Evolutionary conservation across 2,329 filamentous ascomycete genomes (phyloP).

Genomic region (Hypoxylon sp.): DNA sequence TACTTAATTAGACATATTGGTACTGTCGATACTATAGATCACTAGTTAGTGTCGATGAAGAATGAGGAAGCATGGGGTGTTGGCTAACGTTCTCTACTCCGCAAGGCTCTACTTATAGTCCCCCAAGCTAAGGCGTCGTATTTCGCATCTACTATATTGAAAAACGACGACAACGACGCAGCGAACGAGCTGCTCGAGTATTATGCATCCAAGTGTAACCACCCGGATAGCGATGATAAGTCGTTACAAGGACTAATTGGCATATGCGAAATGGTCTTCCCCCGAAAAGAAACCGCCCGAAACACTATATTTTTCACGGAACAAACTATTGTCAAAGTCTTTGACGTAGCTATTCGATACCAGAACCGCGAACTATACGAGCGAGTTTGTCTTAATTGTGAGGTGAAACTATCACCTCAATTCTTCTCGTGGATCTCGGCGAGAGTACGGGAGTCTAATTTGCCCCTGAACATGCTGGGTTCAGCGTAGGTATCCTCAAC

Average conservation of each 20-base stretch:
- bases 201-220: conserved; percentile 11
- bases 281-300: background rate
- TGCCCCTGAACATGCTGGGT: conserved; percentile 7
- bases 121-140: conserved; percentile 6
- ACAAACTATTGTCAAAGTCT: conserved; percentile 7
- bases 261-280: conserved; percentile 8
- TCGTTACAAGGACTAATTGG: background rate
- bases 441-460: background rate
- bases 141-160: background rate
- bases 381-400: conserved; percentile 11
- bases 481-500: conserved; percentile 8
- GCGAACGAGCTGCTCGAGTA: conserved; percentile 5
- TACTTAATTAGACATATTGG: background rate
- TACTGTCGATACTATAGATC: conserved; percentile 20
- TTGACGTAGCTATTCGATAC: conserved; percentile 8
- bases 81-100: background rate
- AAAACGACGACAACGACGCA: background rate
- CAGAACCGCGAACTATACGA: conserved; percentile 9
- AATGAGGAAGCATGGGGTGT: background rate
- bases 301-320: no score
- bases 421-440: conserved; percentile 15
- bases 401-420: conserved; percentile 7
- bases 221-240: background rate
- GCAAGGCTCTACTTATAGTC: conserved; percentile 24
- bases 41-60: conserved; percentile 10